Conservation (phyloP, 805 yeast species). For the Saccharomycopsis capsularis region DNA sequence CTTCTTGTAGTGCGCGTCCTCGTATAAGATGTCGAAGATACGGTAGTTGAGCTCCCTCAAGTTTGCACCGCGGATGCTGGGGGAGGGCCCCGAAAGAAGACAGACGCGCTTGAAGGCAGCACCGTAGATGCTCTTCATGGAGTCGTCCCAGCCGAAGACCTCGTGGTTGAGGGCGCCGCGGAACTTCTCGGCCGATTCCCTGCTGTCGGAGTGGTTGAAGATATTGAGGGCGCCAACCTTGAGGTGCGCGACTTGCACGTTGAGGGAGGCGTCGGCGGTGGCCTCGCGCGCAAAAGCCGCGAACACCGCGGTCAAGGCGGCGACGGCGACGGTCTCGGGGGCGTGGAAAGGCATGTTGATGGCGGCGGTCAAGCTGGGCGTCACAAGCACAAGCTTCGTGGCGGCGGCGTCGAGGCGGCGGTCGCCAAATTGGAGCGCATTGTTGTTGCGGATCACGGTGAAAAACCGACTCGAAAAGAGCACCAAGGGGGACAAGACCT, state of each 20-base stretch:
- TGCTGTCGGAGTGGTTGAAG: conserved; percentile 25
- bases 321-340: conserved; percentile 50
- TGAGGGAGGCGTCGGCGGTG: conserved; percentile 29
- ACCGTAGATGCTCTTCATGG: conserved; percentile 16
- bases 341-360: conserved; percentile 56
- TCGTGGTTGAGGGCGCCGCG: conserved; percentile 12
- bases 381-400: conserved; percentile 40
- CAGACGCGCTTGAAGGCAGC: conserved; percentile 15
- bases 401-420: conserved; percentile 4
- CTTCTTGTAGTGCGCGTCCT: conserved; percentile 9
- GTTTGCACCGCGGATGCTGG: conserved; percentile 12
- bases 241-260: conserved; percentile 37
- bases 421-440: conserved; percentile 26
- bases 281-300: conserved; percentile 36
- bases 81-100: conserved; percentile 15
- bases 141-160: conserved; percentile 18
- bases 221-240: conserved; percentile 42
- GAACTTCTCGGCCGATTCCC: conserved; percentile 7
- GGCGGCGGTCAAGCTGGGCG: conserved; percentile 50
- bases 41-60: conserved; percentile 20
- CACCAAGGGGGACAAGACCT: conserved; percentile 42
- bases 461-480: conserved; percentile 51
- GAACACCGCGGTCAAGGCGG: conserved; percentile 35
- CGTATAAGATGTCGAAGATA: conserved; percentile 18
- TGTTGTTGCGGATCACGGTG: conserved; percentile 43